Evolutionary conservation across 257 asterid species (phyloP).

Genomic region (Ilex asprella): DNA sequence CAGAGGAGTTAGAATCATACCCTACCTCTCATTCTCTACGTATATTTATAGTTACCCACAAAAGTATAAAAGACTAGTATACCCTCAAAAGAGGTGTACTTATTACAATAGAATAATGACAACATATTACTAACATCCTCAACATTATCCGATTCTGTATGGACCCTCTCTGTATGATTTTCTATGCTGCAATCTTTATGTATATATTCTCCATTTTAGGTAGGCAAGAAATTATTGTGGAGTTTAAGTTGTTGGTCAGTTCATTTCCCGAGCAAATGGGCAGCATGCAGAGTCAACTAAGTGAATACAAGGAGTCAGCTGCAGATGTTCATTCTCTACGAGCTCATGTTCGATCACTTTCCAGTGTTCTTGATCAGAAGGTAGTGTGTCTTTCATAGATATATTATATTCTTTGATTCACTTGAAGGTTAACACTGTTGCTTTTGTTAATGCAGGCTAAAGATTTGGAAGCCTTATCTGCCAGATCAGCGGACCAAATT

Average conservation of each 20-base stretch:
- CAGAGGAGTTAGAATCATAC: too few relatives aligned
- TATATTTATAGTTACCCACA: too few relatives aligned
- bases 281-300: constrained; percentile 75
- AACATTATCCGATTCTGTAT: too few relatives aligned
- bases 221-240: constrained; percentile 75
- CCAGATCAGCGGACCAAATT: constrained; percentile 61
- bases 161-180: too few relatives aligned
- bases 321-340: constrained; percentile 65
- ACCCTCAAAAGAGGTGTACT: too few relatives aligned
- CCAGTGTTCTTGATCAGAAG: constrained; percentile 60
- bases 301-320: constrained; percentile 74
- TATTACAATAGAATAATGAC: too few relatives aligned
- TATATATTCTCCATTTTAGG: constrained; percentile 43
- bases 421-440: not conserved
- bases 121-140: too few relatives aligned
- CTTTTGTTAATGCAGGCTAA: constrained; percentile 40
- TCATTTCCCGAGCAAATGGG: constrained; percentile 93
- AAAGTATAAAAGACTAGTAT: too few relatives aligned
- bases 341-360: constrained; percentile 69
- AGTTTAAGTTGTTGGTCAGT: constrained; percentile 71
- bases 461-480: constrained; percentile 55
- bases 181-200: not conserved
- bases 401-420: not conserved
- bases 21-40: too few relatives aligned
- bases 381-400: constrained; percentile 21